Evolutionary conservation across 2,329 filamentous ascomycete genomes (phyloP), one percentile per base, ranked within the genome.

Genomic region (Arthroderma uncinatum): DNA sequence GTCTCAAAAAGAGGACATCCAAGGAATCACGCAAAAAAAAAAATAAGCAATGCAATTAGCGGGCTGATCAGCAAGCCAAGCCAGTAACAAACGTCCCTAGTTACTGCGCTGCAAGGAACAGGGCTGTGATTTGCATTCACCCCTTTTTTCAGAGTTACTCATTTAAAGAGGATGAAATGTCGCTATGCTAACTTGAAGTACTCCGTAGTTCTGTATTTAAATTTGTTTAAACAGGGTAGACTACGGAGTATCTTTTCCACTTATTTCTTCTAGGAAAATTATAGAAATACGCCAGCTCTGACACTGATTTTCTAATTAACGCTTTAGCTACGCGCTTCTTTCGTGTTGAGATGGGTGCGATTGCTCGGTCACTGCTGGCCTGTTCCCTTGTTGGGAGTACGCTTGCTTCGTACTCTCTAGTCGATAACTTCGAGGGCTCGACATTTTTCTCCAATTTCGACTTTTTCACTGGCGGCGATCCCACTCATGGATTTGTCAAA

Each of bases 401-500:
- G 4, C 8, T 44, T 10, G 58, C 58, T 21, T n/a, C 39, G 9
- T 62, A 62, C 52, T 40, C 37, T n/a, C 66, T 77, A 47, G 63
- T 69, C 8, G 68, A 76, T 57, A 69, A 67, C 54, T 77, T 76
- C 66, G 67, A 72, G 9, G 75, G 74, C 4, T 65, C 72, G 21
- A 69, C 70, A 56, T 80, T 80, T 67, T 76, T 79, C 61, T 67
- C 74, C 30, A 69, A 73, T 56, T 80, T 79, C 64, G 70, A 75
- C 53, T 78, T 79, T 65, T 77, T 73, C 61, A 73, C 70, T 4
- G 70, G 70, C 1, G 54, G 69, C 1, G 78, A 79, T 62, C 76
- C 78, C 1, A 77, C 76, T 2, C 69, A 75, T 52, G 78, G 78
- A 21, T 78, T 74, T 61, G 77, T 80, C n/a, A 73, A 74, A 60